phyloP scores from a whole-genome alignment of 2,329 filamentous ascomycete genomes.

The Nakataea oryzae region DNA sequence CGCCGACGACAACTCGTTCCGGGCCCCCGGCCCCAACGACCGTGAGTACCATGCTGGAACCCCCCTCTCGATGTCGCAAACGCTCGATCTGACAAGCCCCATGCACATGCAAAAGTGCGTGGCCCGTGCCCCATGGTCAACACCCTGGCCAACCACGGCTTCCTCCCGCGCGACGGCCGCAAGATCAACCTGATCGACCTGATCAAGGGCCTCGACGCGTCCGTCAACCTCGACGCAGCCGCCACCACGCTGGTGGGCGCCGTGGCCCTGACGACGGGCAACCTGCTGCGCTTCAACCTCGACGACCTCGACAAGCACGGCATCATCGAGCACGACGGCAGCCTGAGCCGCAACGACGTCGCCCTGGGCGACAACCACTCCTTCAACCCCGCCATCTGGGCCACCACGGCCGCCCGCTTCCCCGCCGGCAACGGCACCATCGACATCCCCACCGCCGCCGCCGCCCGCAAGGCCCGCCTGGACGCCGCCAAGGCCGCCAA shows the following conservation, averaged over 20 bases:
- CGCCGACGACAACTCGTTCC: neutral
- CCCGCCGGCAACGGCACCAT: slow-evolving; percentile 17
- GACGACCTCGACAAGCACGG: slow-evolving; percentile 19
- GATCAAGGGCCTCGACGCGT: slow-evolving; percentile 16
- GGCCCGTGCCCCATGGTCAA: slow-evolving; percentile 19
- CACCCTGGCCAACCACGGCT: slow-evolving; percentile 19
- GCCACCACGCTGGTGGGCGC: slow-evolving; percentile 13
- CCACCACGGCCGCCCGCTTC: neutral
- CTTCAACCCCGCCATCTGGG: slow-evolving; percentile 13
- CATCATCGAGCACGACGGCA: slow-evolving; percentile 22
- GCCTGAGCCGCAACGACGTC: slow-evolving; percentile 20
- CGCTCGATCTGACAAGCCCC: neutral
- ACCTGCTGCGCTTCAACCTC: slow-evolving; percentile 20
- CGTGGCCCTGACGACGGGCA: slow-evolving; percentile 13
- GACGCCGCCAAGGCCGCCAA: slow-evolving; percentile 5
- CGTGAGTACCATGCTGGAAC: neutral
- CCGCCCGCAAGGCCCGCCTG: neutral
- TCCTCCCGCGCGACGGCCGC: slow-evolving; percentile 20
- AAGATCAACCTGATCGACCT: slow-evolving; percentile 18
- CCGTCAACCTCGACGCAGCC: slow-evolving; percentile 11
- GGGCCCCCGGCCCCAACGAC: neutral
- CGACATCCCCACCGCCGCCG: neutral
- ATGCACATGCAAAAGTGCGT: slow-evolving; percentile 4
- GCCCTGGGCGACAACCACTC: slow-evolving; percentile 22
- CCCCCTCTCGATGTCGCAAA: neutral